Evolutionary conservation across 2,329 filamentous ascomycete genomes (phyloP), one percentile per base, ranked within the genome.

Genomic region (Ceratocystis lukuohia): DNA sequence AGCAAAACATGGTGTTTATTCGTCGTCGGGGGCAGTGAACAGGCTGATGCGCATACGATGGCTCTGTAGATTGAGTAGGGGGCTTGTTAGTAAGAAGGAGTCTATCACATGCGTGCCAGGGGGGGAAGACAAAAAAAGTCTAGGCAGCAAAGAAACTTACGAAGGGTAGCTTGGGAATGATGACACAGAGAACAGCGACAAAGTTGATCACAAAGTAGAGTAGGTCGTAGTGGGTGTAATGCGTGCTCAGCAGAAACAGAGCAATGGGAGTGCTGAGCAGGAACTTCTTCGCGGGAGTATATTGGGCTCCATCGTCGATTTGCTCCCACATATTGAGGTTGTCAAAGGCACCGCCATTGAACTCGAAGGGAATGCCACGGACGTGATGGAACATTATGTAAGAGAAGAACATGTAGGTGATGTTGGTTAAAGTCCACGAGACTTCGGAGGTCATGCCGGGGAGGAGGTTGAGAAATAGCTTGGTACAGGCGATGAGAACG

Each of bases 271-370:
- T 93, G 73, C 88, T 91, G 72, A 97, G 86, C 68, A 99, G 81
- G 74, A 99, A 99, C 77, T 99, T 99, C 82, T 99, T 99, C 70
- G 94, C 90, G 3, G 94, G 94, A 0, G 94, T 99, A 79, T 97
- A 99, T 76, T 99, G 94, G 72, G 94, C 94, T 61, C 94, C 94
- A 73, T 97, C 95, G 80, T 99, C 94, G 76, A 99, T 99, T 79
- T 99, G 94, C 80, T 99, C 94, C 94, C 94, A 99, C 94, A 99
- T 97, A 80, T 97, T 99, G 74, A 99, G 83, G 77, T 99, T 97
- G 81, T 99, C 94, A 77, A 97, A 99, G 71, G 94, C 94, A 68
- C 94, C 94, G 66, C 90, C 88, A 75, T 99, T 99, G 83, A 99
- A 99, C 77, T 99, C 94, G 74, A 99, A 99, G 5, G 94, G 94